Conservation (phyloP, 2,329 filamentous ascomycete genomes). For the Raffaelea ambrosiae region DNA sequence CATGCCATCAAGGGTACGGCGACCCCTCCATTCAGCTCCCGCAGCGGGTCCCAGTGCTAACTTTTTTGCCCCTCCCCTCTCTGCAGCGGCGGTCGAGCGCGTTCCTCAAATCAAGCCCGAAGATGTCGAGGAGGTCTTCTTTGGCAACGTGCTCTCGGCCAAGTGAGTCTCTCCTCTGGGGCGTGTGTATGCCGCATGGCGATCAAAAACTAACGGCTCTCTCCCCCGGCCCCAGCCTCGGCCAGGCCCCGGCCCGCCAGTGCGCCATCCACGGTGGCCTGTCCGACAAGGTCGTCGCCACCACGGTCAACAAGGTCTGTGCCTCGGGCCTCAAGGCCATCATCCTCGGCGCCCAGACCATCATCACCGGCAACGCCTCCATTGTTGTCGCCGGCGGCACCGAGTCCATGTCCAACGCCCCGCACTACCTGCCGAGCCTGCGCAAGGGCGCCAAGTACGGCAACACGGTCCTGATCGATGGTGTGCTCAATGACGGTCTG, state of each 20-base stretch:
- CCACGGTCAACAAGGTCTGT: constrained; percentile 98
- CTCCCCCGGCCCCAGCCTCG: constrained; percentile 53
- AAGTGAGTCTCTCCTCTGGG: constrained; percentile 53
- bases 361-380: constrained; percentile 90
- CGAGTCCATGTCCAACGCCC: constrained; percentile 97
- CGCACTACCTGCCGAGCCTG: constrained; percentile 86
- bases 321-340: constrained; percentile 91
- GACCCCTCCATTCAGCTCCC: too few relatives aligned
- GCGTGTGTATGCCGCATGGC: not conserved
- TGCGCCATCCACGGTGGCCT: constrained; percentile 87
- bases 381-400: constrained; percentile 90
- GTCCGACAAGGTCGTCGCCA: constrained; percentile 68
- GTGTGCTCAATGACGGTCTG: constrained; percentile 87
- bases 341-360: constrained; percentile 90
- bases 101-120: constrained; percentile 79
- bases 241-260: constrained; percentile 93
- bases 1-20: constrained; percentile 79
- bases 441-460: constrained; percentile 90
- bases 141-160: constrained; percentile 95
- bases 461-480: constrained; percentile 80
- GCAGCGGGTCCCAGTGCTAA: not conserved
- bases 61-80: not conserved
- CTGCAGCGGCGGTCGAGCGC: constrained; percentile 67
- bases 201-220: not conserved
- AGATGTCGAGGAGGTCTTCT: constrained; percentile 92